Percentiles rank a stretch among this genome's conserved stretches.
Evolutionary conservation across 2,329 filamentous ascomycete genomes (phyloP).

Genomic region (Nemania sp.): DNA sequence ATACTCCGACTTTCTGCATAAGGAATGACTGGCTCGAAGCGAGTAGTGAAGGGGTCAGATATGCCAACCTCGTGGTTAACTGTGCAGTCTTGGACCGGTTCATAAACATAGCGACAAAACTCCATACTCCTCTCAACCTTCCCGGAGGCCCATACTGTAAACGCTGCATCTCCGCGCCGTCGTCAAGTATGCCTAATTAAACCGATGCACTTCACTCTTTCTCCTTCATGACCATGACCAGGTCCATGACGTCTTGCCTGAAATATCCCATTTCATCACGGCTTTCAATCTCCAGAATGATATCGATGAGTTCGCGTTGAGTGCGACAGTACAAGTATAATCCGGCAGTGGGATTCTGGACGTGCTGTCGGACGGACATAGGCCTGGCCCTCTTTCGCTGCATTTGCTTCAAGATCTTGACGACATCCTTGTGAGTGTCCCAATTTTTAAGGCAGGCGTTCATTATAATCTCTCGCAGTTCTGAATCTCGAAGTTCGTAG

Average conservation of each 20-base stretch:
- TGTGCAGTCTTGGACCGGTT: no score
- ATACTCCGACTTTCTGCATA: no score
- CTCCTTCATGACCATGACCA: slow-evolving; percentile 20
- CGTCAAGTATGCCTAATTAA: no score
- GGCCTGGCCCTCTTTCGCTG: slow-evolving; percentile 17
- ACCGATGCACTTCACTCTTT: slow-evolving; percentile 7
- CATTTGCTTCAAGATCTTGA: slow-evolving; percentile 21
- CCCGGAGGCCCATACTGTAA: no score
- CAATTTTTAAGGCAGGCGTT: slow-evolving; percentile 19
- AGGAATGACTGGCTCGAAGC: no score
- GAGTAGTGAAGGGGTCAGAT: no score
- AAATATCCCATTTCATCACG: slow-evolving; percentile 14
- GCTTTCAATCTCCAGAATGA: slow-evolving; percentile 20
- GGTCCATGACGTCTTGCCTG: slow-evolving; percentile 19
- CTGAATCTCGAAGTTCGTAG: slow-evolving; percentile 3
- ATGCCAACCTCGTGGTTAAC: no score
- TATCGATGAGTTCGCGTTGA: slow-evolving; percentile 23
- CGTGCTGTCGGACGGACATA: neutral
- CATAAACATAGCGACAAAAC: no score
- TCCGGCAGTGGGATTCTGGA: slow-evolving; percentile 21
- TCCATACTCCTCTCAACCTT: no score
- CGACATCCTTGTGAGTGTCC: slow-evolving; percentile 20
- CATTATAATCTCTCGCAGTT: slow-evolving; percentile 28
- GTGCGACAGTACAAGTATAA: slow-evolving; percentile 26
- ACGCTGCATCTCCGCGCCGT: no score